A percentile compares a stretch with the other conserved stretches of the same genome.
phyloP scores from a whole-genome alignment of 768 basidiomycete species.

The Suillus cothurnatus region DNA sequence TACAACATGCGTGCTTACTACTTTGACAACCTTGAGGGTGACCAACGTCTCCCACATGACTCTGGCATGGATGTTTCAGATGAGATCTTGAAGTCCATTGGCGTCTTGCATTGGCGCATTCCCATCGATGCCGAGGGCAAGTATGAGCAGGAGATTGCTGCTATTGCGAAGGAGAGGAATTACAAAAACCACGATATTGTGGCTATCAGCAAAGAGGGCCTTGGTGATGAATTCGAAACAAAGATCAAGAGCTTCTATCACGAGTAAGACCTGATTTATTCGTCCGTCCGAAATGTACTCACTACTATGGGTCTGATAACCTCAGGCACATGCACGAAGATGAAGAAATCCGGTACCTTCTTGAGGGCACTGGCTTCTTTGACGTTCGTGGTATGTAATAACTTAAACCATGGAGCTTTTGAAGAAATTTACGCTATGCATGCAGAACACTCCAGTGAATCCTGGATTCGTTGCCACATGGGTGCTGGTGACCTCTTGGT shows the following conservation, averaged over 20 bases:
- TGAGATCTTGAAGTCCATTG: conserved; percentile 55
- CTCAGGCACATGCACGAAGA: conserved; percentile 91
- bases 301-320: background rate
- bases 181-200: conserved; percentile 87
- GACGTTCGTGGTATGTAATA: conserved; percentile 77
- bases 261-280: conserved; percentile 53
- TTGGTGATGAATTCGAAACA: conserved; percentile 81
- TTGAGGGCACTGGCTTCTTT: conserved; percentile 82
- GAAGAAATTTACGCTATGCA: background rate
- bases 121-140: conserved; percentile 52
- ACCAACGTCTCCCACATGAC: conserved; percentile 83
- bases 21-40: conserved; percentile 71
- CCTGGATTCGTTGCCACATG: conserved; percentile 82
- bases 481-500: conserved; percentile 84
- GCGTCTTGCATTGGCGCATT: conserved; percentile 68
- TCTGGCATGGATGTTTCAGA: conserved; percentile 51
- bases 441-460: conserved; percentile 64
- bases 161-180: conserved; percentile 62
- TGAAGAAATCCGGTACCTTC: conserved; percentile 90
- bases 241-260: conserved; percentile 84
- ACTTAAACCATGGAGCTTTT: background rate
- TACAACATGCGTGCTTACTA: conserved; percentile 70
- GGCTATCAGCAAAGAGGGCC: conserved; percentile 70
- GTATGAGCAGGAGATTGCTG: conserved; percentile 57
- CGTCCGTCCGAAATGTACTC: conserved; percentile 25